A percentile compares a stretch with the other conserved stretches of the same genome.
Evolutionary conservation across 2,329 filamentous ascomycete species (phyloP).

Genomic region (Akanthomyces uredinophilus): DNA sequence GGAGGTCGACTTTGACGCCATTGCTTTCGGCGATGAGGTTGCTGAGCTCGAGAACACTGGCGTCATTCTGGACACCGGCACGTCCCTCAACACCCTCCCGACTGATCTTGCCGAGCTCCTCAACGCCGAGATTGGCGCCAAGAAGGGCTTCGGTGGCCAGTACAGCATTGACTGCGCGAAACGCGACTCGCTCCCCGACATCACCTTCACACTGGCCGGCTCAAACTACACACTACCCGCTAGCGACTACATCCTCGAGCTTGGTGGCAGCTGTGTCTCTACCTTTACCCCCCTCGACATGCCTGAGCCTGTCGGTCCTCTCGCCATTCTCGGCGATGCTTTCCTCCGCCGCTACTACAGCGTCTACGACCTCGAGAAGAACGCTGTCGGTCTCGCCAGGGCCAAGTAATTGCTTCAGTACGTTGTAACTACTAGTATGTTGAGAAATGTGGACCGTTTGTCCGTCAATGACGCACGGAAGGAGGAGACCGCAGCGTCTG

Average conservation of each 20-base stretch:
- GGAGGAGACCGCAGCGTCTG: neutral
- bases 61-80: conserved; percentile 96
- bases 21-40: conserved; percentile 78
- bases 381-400: conserved; percentile 82
- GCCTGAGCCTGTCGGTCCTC: conserved; percentile 79
- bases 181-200: conserved; percentile 76
- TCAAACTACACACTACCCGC: conserved; percentile 88
- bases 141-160: conserved; percentile 96
- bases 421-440: neutral
- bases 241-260: conserved; percentile 92
- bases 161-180: conserved; percentile 84
- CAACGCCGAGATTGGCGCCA: conserved; percentile 96
- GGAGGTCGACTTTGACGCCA: conserved; percentile 94
- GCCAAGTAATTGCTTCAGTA: conserved; percentile 50
- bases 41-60: conserved; percentile 92
- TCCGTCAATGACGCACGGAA: neutral
- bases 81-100: conserved; percentile 93
- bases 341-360: conserved; percentile 87
- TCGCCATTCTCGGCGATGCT: conserved; percentile 90
- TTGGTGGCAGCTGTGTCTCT: conserved; percentile 93
- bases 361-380: conserved; percentile 89
- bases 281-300: conserved; percentile 97
- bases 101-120: conserved; percentile 87
- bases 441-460: neutral
- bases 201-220: conserved; percentile 84